phyloP scores from a whole-genome alignment of 2,329 filamentous ascomycete genomes.

The Mycosphaerella arachidis region DNA sequence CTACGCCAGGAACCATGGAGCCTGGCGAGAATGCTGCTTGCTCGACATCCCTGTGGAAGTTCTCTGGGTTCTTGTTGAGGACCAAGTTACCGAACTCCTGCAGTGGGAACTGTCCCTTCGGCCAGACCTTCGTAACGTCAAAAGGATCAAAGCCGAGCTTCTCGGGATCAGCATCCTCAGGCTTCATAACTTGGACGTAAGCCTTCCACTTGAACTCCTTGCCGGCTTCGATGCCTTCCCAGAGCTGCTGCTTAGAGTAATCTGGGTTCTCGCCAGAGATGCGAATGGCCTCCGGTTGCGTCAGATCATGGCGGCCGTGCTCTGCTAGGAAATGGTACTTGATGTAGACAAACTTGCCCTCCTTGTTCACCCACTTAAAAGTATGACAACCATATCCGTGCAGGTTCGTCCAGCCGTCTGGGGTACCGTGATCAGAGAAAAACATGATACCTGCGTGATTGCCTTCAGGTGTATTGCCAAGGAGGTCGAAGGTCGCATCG shows the following conservation, averaged over 20 bases:
- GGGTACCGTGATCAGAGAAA: neutral
- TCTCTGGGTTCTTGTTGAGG: neutral
- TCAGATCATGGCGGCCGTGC: constrained; percentile 44
- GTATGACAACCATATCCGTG: neutral
- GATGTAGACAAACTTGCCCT: constrained; percentile 48
- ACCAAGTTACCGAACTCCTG: neutral
- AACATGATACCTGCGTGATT: neutral
- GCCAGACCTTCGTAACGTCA: neutral
- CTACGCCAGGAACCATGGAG: neutral
- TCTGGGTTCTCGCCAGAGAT: constrained; percentile 37
- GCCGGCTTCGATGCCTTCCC: constrained; percentile 43
- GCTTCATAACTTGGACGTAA: constrained; percentile 52
- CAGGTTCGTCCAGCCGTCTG: neutral
- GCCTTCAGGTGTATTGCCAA: neutral
- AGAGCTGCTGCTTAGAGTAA: constrained; percentile 38
- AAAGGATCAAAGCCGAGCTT: neutral
- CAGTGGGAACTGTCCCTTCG: neutral
- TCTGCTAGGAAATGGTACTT: constrained; percentile 50
- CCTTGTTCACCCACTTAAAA: constrained; percentile 27
- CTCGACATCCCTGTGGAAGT: neutral
- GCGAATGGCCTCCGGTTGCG: constrained; percentile 34
- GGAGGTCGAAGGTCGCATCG: neutral
- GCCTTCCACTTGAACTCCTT: constrained; percentile 50
- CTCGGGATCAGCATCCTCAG: constrained; percentile 22
- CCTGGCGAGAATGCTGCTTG: neutral